Base-by-base conservation (phyloP, 2,329 filamentous ascomycete species). In the Alternaria sp. region DNA sequence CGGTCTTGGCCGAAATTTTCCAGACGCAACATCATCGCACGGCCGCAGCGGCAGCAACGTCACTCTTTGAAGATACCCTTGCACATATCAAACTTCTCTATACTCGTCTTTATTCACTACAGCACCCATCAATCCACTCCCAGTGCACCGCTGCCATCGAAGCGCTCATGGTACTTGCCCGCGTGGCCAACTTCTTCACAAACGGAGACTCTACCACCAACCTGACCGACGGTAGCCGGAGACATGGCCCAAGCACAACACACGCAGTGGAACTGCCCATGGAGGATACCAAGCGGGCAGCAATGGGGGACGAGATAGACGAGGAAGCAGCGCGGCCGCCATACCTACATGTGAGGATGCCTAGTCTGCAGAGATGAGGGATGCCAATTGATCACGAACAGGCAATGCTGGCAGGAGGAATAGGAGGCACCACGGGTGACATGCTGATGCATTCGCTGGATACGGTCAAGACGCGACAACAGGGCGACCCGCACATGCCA, bases 381-480 rank as follows among this genome's bases (percentile, higher is more conserved):
- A 61, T 59, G 40, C 52, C 60, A 61, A 65, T 75, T 77, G 74
- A 77, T 69, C 40, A 61, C 19, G 55, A 63, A 64, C 69, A 97
- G 93, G 90, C 92, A 79, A 99, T 98, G 94, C 86, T 99, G 75
- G 96, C 96, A 32, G 96, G 96, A 76, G 96, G 95, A 63, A 85
- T 96, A 57, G 96, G 96, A 76, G 96, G 96, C 57, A 94, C 92
- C 15, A 96, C 91, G 59, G 96, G 96, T 62, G 96, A 99, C 81
- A 91, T 99, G 87, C 85, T 99, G 70, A 99, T 99, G 96, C 96
- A 99, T 83, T 98, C 95, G 49, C 87, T 99, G 76, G 96, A 99
- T 81, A 99, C 96, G 1, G 96, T 99, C 74, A 99, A 99, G 83
- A 99, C 96, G 50, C 89, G 96, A 72, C 96, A 99, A 80, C 96